Evolutionary conservation across 352 stramenopile genomes (phyloP).

Genomic region (Pythium chondricola): DNA sequence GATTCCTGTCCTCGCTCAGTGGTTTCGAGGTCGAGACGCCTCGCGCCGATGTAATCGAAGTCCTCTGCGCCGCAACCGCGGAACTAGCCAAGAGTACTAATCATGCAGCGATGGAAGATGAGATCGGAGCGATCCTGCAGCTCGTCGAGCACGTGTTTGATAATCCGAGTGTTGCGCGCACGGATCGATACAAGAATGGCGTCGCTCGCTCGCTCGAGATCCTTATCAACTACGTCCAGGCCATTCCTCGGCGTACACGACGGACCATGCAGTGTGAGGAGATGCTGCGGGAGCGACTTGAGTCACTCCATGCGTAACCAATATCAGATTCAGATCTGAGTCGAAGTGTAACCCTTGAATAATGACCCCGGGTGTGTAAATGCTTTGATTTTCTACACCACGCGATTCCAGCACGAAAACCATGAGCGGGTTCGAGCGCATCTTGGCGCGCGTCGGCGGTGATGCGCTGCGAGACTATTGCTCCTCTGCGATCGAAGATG

Average conservation of each 20-base stretch:
- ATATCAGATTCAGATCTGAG: too few relatives aligned
- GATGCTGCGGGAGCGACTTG: neutral
- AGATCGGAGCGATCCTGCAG: conserved; percentile 10
- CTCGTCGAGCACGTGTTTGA: conserved; percentile 14
- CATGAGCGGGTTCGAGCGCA: conserved; percentile 75
- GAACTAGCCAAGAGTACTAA: neutral
- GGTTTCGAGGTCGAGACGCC: neutral
- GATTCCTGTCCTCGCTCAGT: conserved; percentile 8
- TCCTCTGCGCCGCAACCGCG: neutral
- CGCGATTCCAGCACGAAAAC: too few relatives aligned
- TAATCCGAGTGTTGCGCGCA: conserved; percentile 10
- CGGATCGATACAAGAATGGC: neutral
- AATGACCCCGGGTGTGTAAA: too few relatives aligned
- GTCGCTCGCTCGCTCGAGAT: neutral
- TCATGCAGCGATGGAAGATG: conserved; percentile 4
- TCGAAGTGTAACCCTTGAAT: too few relatives aligned
- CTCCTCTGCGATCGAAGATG: conserved; percentile 71
- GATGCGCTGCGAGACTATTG: conserved; percentile 69
- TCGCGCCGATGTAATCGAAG: neutral
- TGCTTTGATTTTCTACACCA: too few relatives aligned
- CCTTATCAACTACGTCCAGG: conserved; percentile 7
- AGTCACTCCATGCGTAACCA: too few relatives aligned
- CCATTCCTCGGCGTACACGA: conserved; percentile 10
- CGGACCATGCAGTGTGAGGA: conserved; percentile 8
- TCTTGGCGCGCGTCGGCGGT: conserved; percentile 56